A percentile compares a stretch with the other conserved stretches of the same genome.
Conservation (phyloP, 208 protist genomes). For the Trypanosomatidae sp. region DNA sequence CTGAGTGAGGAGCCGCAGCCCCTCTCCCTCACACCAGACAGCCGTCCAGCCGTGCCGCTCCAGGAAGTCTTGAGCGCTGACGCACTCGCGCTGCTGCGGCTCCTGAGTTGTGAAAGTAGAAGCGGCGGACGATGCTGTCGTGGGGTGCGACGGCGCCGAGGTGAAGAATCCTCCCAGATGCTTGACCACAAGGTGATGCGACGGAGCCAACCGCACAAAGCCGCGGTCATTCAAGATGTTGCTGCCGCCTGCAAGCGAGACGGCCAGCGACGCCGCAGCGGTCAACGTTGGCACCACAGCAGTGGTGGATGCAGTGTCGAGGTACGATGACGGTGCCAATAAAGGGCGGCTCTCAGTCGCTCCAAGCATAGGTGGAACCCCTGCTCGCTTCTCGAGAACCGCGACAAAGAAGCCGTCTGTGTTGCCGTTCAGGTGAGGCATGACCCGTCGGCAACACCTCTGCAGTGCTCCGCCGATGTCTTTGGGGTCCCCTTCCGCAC, state of each 20-base stretch:
- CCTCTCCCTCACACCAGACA: slow-evolving; percentile 45
- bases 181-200: slow-evolving; percentile 27
- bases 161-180: slow-evolving; percentile 41
- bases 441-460: slow-evolving; percentile 54
- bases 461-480: slow-evolving; percentile 26
- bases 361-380: neutral
- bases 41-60: slow-evolving; percentile 16
- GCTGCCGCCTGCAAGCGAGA: slow-evolving; percentile 14
- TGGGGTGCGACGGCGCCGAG: neutral
- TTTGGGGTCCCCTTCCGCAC: neutral
- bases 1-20: slow-evolving; percentile 43
- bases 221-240: slow-evolving; percentile 27
- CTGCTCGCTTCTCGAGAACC: slow-evolving; percentile 32
- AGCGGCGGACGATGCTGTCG: neutral
- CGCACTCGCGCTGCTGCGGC: slow-evolving; percentile 6
- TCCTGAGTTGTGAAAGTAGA: neutral
- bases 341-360: neutral
- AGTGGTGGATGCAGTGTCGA: neutral
- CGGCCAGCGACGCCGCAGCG: slow-evolving; percentile 17
- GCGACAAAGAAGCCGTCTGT: slow-evolving; percentile 82
- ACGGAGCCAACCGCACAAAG: slow-evolving; percentile 25
- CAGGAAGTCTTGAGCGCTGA: slow-evolving; percentile 15
- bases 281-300: neutral
- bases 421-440: slow-evolving; percentile 68
- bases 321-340: neutral